Evolutionary conservation across 2,329 filamentous ascomycete genomes (phyloP), one percentile per base, ranked within the genome.

Genomic region (Zymoseptoria pseudotritici): DNA sequence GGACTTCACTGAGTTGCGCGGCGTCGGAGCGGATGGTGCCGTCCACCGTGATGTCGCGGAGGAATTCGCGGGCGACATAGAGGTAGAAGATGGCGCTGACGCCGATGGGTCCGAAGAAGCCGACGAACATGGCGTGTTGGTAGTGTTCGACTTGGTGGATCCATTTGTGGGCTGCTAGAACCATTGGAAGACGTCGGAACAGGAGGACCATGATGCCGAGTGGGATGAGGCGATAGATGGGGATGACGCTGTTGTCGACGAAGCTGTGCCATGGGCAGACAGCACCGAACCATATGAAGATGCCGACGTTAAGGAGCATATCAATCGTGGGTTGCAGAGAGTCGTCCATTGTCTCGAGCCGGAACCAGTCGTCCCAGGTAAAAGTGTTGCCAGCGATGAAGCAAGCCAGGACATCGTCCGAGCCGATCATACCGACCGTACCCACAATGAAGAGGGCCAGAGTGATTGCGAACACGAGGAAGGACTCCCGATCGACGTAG

Each of bases 311-410:
- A 59, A 97, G 86, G 1, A 97, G 80, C 91, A 96, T 96, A 72
- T 97, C 91, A 53, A 97, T 89, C 0, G 91, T 96, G 0, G 91
- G 91, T 71, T 97, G 91, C n/a, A 97, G 82, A 1, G 89, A 92
- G 72, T 97, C 93, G 66, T 96, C 92, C 67, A 88, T 78, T 0
- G 92, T 97, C 73, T 95, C 89, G 1, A 93, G 78, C 0, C 92
- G 87, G 75, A 96, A 97, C 91, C 90, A 95, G 74, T 96, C 91
- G 71, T 96, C 91, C 86, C 90, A 93, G 0, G 90, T 96, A 66
- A 97, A 96, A 0, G 84, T 84, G 69, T 96, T 96, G 1, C 92
- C 92, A 2, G 92, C 92, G 67, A 96, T 87, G 71, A 97, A 97
- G 76, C 91, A 96, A 1, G 92, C 91, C 6, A 97, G 80, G 0